Evolutionary conservation across 1,284 basidiomycete species (phyloP), one percentile per base, ranked within the genome.

Genomic region (Cutaneotrichosporon cavernicola): DNA sequence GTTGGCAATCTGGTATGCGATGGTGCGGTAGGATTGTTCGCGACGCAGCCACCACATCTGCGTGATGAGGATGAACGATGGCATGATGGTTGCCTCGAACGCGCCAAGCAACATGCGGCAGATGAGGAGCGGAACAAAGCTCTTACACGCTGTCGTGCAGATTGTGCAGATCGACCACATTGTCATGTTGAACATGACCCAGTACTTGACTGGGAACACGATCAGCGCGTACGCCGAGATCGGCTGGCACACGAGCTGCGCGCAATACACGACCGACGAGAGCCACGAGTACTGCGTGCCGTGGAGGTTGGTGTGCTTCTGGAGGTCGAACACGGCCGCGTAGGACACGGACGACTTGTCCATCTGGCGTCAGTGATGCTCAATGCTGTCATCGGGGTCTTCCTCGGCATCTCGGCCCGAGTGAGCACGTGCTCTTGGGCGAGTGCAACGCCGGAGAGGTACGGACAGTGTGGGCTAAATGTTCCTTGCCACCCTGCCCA

Each of bases 301-400:
- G 4, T 57, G 34, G 32, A 73, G 57, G 49, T 63, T 52, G 14
- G 70, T 65, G 22, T 60, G 60, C 51, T 66, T 64, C 34, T 43
- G 47, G 14, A 61, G 56, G 56, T 65, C 56, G 65, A 80, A 80
- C 11, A 80, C 74, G 40, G 79, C 77, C 21, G 79, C 73, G 64
- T 75, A 79, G 5, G 73, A 75, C 18, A 79, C 71, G 11, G 73
- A 69, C 2, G 73, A 72, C 62, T 80, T 80, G 73, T 80, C 79
- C 36, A 79, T 66, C 69, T 75, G 65, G 22, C 16, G 51, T 53
- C 30, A 53, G 51, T 31, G 26, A 31, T 18, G 43, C 2, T 18
- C 4, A 7, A 5, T 2, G 26, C 26, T 3, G 26, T 26, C 3
- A 26, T 26, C 26, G 26, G 26, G 26, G 26, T 11, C 38, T 11